Base-by-base conservation (phyloP, 495 filamentous ascomycete species). In the Monascus purpureus region DNA sequence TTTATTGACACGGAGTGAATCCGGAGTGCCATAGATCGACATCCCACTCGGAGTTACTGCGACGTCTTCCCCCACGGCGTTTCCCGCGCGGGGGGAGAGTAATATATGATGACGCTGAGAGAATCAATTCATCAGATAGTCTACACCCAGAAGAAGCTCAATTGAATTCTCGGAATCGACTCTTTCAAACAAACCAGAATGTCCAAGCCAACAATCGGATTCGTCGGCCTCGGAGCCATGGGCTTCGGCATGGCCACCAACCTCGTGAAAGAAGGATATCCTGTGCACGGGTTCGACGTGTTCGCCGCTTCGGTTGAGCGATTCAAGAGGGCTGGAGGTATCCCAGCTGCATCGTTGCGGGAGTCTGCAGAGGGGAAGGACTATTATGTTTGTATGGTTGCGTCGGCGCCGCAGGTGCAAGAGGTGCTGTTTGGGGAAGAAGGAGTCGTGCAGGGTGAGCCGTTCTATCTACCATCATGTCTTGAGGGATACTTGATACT, bases 151-250 rank as follows among this genome's bases (percentile, higher is more conserved):
- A n/a, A n/a, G n/a, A n/a, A n/a, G n/a, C n/a, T n/a, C n/a, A n/a
- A n/a, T n/a, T n/a, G n/a, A n/a, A n/a, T n/a, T n/a, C n/a, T n/a
- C n/a, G n/a, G n/a, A n/a, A n/a, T n/a, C n/a, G n/a, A n/a, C 22
- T 25, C 22, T 25, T 25, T 7, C n/a, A 7, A 4, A 15, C 13
- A 5, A 28, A 28, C 13, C 13, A 19, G 15, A 17, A 50, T 50
- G 42, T 48, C 58, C 28, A 63, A 74, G 43, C 66, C 73, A 6
- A 56, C 63, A 29, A 55, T 86, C 33, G 72, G 77, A 40, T 87
- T 87, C 57, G 77, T 82, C 36, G 82, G 82, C 63, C 76, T 90
- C 5, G 82, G 82, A 40, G 82, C 82, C 57, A 90, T 87, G 82
- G 82, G 82, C 46, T 82, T 81, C 48, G 81, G 81, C 40, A 88